Percentiles rank a stretch among this genome's conserved stretches.
These are phyloP conservation scores for Halocafeteria seosinensis DNA, from an alignment of 108 stramenopile genomes.

Conservation along the genomic window DNA sequence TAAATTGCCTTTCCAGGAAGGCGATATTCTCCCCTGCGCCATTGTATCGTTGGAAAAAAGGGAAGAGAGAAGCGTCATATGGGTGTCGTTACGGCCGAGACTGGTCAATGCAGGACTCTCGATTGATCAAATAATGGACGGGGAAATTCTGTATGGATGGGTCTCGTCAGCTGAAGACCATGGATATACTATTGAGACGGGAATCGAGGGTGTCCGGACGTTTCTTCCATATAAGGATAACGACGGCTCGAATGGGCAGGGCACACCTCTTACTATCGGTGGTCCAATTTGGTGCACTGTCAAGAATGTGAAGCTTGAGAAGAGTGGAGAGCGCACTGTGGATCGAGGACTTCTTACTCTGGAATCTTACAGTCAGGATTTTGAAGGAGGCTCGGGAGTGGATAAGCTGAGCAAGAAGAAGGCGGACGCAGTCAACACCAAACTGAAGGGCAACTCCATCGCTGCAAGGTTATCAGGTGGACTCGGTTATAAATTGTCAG, in stretches of 20 bases:
- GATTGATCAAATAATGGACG: slow-evolving; percentile 18
- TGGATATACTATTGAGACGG: slow-evolving; percentile 22
- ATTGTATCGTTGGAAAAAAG: too few species aligned
- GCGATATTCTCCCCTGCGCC: too few species aligned
- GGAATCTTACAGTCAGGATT: slow-evolving; percentile 19
- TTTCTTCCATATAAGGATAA: slow-evolving; percentile 15
- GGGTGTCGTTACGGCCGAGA: neutral
- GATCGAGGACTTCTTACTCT: slow-evolving; percentile 20
- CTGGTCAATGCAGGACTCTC: slow-evolving; percentile 24
- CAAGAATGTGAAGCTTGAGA: neutral
- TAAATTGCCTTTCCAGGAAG: too few species aligned
- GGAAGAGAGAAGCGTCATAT: too few species aligned
- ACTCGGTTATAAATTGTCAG: neutral
- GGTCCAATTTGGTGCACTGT: slow-evolving; percentile 13
- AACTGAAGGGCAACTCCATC: slow-evolving; percentile 13
- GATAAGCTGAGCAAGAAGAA: slow-evolving; percentile 29
- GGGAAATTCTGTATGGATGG: slow-evolving; percentile 11
- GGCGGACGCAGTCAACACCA: slow-evolving; percentile 22
- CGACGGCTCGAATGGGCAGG: slow-evolving; percentile 6
- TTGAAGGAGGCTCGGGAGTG: slow-evolving; percentile 7
- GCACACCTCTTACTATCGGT: slow-evolving; percentile 11
- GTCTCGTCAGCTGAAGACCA: slow-evolving; percentile 33
- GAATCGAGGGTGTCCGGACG: slow-evolving; percentile 24
- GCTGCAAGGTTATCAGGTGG: neutral
- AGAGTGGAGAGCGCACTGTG: neutral